Conservation (phyloP, 306 rosid genomes). For the Calophaca sinica region DNA sequence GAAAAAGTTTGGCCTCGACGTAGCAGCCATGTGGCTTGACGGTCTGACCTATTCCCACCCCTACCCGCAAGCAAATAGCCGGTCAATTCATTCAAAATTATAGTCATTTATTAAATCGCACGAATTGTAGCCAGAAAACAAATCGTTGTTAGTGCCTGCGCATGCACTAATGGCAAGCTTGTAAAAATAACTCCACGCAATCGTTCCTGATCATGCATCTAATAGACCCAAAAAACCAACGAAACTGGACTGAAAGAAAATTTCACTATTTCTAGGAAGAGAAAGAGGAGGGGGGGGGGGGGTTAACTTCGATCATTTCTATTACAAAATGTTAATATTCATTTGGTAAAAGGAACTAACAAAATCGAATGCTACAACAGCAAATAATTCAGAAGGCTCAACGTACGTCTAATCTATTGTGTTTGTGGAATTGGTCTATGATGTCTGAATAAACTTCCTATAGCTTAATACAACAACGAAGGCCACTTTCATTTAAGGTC, state of each 20-base stretch:
- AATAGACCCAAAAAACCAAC: not conserved
- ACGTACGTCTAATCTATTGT: slow-evolving; percentile 8
- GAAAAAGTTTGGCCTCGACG: no score
- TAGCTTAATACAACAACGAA: slow-evolving; percentile 59
- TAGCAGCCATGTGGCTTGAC: no score
- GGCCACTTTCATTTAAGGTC: slow-evolving; percentile 38
- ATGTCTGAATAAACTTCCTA: slow-evolving; percentile 58
- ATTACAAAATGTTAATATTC: slow-evolving; percentile 41
- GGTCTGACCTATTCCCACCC: no score
- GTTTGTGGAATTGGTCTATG: slow-evolving; percentile 43
- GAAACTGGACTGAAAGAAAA: not conserved
- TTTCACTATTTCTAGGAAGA: not conserved
- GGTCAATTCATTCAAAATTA: no score
- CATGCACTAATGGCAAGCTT: not conserved
- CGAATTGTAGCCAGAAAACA: not conserved
- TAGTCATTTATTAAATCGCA: no score
- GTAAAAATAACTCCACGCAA: not conserved
- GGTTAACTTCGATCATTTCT: slow-evolving; percentile 3
- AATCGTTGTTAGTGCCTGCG: not conserved
- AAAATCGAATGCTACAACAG: slow-evolving; percentile 30
- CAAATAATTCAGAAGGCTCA: slow-evolving; percentile 10
- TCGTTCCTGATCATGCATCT: slow-evolving; percentile 11
- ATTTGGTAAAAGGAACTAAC: slow-evolving; percentile 39
- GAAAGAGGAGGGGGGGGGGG: no score
- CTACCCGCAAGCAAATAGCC: no score